These are phyloP conservation scores for Lachnellula hyalina DNA, from an alignment of 2,329 filamentous ascomycete species.

Conservation along the genomic window DNA sequence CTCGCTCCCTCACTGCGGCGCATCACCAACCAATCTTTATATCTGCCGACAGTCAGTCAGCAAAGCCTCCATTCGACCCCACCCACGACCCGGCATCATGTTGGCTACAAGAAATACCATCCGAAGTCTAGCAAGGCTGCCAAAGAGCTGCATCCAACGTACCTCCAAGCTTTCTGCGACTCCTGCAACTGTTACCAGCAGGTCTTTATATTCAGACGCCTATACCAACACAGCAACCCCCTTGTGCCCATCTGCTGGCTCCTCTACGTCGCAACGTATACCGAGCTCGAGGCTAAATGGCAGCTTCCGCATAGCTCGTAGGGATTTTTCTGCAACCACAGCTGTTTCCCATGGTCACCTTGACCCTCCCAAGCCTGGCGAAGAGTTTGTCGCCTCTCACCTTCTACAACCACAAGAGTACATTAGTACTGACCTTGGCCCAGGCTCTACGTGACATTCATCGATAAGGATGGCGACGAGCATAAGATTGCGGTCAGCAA, in stretches of 20 bases:
- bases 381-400: slow-evolving; percentile 63
- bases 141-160: slow-evolving; percentile 10
- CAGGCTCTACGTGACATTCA: slow-evolving; percentile 83
- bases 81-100: slow-evolving; percentile 1
- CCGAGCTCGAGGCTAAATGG: background rate
- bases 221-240: background rate
- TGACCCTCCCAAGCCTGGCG: slow-evolving; percentile 76
- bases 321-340: slow-evolving; percentile 60
- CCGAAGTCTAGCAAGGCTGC: slow-evolving; percentile 5
- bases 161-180: slow-evolving; percentile 9
- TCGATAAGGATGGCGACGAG: slow-evolving; percentile 80
- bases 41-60: background rate
- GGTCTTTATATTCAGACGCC: slow-evolving; percentile 4
- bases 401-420: slow-evolving; percentile 1
- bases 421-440: slow-evolving; percentile 3
- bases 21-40: background rate
- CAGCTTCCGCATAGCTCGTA: background rate
- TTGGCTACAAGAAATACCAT: slow-evolving; percentile 10
- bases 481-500: slow-evolving; percentile 74
- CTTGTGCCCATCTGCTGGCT: background rate
- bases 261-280: background rate
- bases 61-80: background rate
- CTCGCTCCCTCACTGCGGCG: background rate
- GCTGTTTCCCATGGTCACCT: slow-evolving; percentile 69
- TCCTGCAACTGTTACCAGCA: slow-evolving; percentile 2